Base-by-base conservation (phyloP, 139 green algal genomes). In the Diplosphaera chodatii region DNA sequence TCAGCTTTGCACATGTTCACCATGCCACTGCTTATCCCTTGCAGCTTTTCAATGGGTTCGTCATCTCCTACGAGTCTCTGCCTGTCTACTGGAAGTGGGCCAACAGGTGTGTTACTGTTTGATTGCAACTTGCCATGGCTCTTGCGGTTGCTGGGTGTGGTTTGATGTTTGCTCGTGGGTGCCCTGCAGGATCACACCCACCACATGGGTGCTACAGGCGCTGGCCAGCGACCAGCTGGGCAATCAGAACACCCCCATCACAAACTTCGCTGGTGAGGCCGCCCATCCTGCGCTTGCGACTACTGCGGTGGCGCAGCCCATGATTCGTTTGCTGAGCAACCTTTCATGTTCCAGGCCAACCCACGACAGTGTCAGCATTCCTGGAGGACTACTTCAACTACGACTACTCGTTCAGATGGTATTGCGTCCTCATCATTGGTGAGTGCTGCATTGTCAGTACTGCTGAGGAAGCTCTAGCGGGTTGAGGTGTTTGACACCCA, bases 41-140 rank as follows among this genome's bases (percentile, higher is more conserved):
- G n/a, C 80, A 86, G 67, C 77, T 93, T 3, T 92, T 89, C 72
- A 91, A 89, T 33, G 88, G 88, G 32, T 94, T 94, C 70, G 72
- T 91, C 66, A 86, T 91, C 32, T 82, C 87, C 22, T 94, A 91
- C 77, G 74, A 84, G 0, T 28, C 73, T 25, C 93, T 92, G 62
- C 89, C 89, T 0, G 48, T 34, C 29, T 85, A 82, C 41, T 92
- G 82, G 84, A 74, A 84, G 67, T 94, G 88, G 88, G 73, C 91
- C 41, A 90, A 91, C 74, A 70, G 87, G 32, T 34, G 69, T 5
- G 48, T 4, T 18, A n/a, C n/a, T n/a, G n/a, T n/a, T n/a, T n/a
- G n/a, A n/a, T n/a, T n/a, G n/a, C n/a, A n/a, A n/a, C n/a, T n/a
- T n/a, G n/a, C n/a, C n/a, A n/a, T n/a, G n/a, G n/a, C n/a, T n/a